Base-by-base conservation (phyloP, 768 basidiomycete species). In the Phaeolepiota aurea region DNA sequence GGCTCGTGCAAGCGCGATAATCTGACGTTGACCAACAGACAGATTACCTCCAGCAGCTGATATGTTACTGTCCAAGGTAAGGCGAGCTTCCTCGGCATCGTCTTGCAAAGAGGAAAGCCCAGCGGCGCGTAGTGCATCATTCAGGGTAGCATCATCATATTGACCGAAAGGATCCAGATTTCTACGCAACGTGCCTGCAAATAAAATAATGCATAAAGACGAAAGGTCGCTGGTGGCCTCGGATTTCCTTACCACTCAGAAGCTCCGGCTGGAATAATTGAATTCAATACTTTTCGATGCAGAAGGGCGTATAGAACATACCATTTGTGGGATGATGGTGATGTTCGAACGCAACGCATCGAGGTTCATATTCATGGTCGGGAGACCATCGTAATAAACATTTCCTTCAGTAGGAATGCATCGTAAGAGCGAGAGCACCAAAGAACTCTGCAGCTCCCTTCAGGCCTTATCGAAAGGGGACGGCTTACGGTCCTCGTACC, bases 11-110 rank as follows among this genome's bases (percentile, higher is more conserved):
- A 79, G 63, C 10, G 77, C 76, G 37, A 79, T 68, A 34, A 79
- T 65, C 48, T 87, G 83, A 10, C 82, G 56, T 50, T 85, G 82
- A 18, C 83, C 83, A 35, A 79, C 74, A 2, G 77, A 80, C 48
- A 84, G 74, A 54, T 85, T 85, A 16, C 67, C 55, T 7, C 82
- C 82, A 3, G 79, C 79, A 2, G 55, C 59, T 18, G 61, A 50
- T 22, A 72, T 58, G 13, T 48, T 38, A 22, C 55, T 69, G 28
- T 72, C 66, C 20, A 73, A 54, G n/a, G 61, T 64, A 31, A 71
- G 56, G 65, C 62, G 20, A 63, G 71, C 33, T 74, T 75, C 50
- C 64, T 71, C 34, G 63, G 72, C 59, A 54, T 61, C 57, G 35
- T 44, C 48, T 46, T 62, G 50, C 32, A 61, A 42, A 13, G 68